Evolutionary conservation across 495 filamentous ascomycete genomes (phyloP), one percentile per base, ranked within the genome.

Genomic region (Oidiodendron maius): DNA sequence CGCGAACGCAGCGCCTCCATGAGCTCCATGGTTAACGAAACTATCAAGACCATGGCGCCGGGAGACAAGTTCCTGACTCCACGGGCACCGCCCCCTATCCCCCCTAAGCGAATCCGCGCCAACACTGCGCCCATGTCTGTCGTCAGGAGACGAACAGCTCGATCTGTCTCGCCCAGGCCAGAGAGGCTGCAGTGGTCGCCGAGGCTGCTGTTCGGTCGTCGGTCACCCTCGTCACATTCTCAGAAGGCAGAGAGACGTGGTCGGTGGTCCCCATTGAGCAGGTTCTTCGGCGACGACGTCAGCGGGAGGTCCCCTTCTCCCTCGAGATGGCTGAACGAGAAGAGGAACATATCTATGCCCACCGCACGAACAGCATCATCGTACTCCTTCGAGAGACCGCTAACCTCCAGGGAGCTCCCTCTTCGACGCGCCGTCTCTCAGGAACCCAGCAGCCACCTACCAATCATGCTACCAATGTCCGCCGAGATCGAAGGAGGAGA

Each of bases 21-120:
- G 58, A 75, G 63, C 46, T 74, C 71, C 9, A 50, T 78, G 15
- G 55, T 65, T n/a, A 63, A 66, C 6, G 61, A 63, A 21, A 71
- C 79, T 35, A 75, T 77, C 51, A 83, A 78, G 57, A 91, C 87
- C 0, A 82, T 91, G 76, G 80, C 91, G 54, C 88, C 88, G 0
- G 70, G 74, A 15, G 84, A 87, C 68, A 89, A 83, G 55, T 94
- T 80, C 45, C 69, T 83, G 60, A 77, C 81, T 23, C 86, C 85
- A 18, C 72, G 80, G 37, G 72, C 78, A n/a, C 75, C 82, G 0
- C 58, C 57, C 11, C 61, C 63, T 6, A 72, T 75, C 36, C 59
- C 60, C 0, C 57, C 53, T 3, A n/a, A n/a, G n/a, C 61, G 70
- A 43, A 53, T 63, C 10, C 75, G 80, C 18, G 57, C 80, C 12